Evolutionary conservation across 495 filamentous ascomycete species (phyloP).

Genomic region (Massariosphaeria phaeospora): DNA sequence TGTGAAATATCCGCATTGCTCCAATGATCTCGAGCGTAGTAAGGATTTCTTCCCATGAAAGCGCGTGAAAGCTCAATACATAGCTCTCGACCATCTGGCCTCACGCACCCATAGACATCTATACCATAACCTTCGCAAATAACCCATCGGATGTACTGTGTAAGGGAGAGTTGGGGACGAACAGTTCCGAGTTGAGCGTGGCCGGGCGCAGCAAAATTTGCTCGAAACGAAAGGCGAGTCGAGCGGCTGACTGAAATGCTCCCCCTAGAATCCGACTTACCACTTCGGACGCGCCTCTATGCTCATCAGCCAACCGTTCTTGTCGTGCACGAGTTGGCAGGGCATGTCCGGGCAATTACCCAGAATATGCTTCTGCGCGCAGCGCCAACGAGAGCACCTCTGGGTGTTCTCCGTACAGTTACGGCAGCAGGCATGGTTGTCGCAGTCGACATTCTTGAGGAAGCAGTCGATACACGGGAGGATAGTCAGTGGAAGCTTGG

Average conservation of each 20-base stretch:
- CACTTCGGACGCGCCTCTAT: slow-evolving; percentile 10
- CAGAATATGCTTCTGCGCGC: background rate
- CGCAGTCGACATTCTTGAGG: slow-evolving; percentile 16
- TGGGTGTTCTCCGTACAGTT: slow-evolving; percentile 10
- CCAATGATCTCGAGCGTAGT: too few species aligned
- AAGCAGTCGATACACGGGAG: slow-evolving; percentile 20
- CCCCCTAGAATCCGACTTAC: background rate
- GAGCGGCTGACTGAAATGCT: too few species aligned
- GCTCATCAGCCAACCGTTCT: slow-evolving; percentile 17
- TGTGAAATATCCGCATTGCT: too few species aligned
- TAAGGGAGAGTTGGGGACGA: too few species aligned
- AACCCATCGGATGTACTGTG: too few species aligned
- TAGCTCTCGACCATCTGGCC: too few species aligned
- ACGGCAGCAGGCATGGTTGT: background rate
- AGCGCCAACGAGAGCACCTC: slow-evolving; percentile 18
- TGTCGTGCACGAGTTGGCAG: slow-evolving; percentile 14
- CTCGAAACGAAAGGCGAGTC: background rate
- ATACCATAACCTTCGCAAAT: too few species aligned
- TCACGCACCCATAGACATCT: too few species aligned
- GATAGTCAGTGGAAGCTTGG: slow-evolving; percentile 7
- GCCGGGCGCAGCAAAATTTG: too few species aligned
- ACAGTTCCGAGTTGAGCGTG: too few species aligned
- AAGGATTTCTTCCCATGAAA: too few species aligned
- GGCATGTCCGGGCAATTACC: slow-evolving; percentile 4
- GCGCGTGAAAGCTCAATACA: too few species aligned